Evolutionary conservation across 2,329 filamentous ascomycete genomes (phyloP).

Genomic region (Fusarium verrucosum): DNA sequence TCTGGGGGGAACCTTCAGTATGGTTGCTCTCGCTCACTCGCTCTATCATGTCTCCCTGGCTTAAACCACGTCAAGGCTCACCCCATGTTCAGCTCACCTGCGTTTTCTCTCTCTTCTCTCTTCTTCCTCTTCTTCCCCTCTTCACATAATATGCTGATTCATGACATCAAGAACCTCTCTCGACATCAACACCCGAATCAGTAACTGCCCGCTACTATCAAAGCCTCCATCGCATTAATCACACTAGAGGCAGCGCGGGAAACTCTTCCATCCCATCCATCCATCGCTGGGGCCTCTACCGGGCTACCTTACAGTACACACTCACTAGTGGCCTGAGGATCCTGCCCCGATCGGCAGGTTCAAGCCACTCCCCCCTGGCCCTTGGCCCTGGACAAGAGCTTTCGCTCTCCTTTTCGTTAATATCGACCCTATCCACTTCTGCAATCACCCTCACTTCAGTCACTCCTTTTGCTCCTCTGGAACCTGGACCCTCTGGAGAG

Average conservation of each 20-base stretch:
- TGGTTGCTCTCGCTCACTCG: neutral
- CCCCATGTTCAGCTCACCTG: conserved; percentile 35
- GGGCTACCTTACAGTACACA: conserved; percentile 12
- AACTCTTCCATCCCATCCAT: too few relatives aligned
- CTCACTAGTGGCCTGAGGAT: conserved; percentile 47
- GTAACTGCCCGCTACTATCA: neutral
- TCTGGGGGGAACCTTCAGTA: conserved; percentile 16
- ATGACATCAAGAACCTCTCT: conserved; percentile 2
- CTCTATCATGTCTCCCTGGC: conserved; percentile 17
- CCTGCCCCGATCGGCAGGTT: conserved; percentile 50
- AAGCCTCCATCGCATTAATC: conserved; percentile 30
- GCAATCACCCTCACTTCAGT: conserved; percentile 53
- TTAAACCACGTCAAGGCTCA: conserved; percentile 32
- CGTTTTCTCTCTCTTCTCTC: conserved; percentile 18
- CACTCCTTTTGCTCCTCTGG: conserved; percentile 51
- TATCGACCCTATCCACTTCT: conserved; percentile 52
- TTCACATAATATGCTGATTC: neutral
- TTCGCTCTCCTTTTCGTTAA: conserved; percentile 52
- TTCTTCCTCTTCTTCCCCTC: conserved; percentile 19
- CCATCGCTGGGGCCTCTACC: conserved; percentile 38
- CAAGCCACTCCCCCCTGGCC: conserved; percentile 45
- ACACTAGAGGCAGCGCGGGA: conserved; percentile 29
- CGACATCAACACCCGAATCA: conserved; percentile 11
- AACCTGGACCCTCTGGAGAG: conserved; percentile 37
- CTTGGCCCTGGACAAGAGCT: conserved; percentile 44